Conservation (phyloP, 768 basidiomycete genomes). For the Ramaria sp. region DNA sequence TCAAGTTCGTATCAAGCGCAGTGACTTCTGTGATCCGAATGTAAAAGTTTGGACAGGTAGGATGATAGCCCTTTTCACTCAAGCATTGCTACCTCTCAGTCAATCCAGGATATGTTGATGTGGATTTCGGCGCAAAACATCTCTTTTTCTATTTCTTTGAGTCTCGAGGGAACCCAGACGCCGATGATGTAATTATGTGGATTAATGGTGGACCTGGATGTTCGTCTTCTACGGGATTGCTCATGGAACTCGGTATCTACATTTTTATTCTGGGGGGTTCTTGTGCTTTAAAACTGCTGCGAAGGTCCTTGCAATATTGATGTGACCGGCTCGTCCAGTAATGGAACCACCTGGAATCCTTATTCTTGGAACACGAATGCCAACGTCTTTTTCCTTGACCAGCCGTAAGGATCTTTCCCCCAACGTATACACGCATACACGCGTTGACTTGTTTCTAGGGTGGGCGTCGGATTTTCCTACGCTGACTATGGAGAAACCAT, state of each 20-base stretch:
- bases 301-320: constrained; percentile 59
- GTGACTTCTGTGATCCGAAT: constrained; percentile 32
- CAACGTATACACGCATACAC: not conserved
- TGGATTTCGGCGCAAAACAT: constrained; percentile 49
- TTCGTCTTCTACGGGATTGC: constrained; percentile 46
- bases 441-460: constrained; percentile 12
- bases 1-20: constrained; percentile 28
- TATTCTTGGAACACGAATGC: constrained; percentile 56
- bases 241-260: constrained; percentile 52
- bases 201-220: constrained; percentile 46
- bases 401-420: constrained; percentile 33
- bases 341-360: constrained; percentile 55
- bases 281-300: constrained; percentile 12
- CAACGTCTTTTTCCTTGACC: constrained; percentile 66
- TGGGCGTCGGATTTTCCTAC: constrained; percentile 65
- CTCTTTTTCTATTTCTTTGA: constrained; percentile 73
- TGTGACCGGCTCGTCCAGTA: constrained; percentile 21
- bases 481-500: constrained; percentile 59
- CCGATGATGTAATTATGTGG: constrained; percentile 30
- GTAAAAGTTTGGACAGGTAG: constrained; percentile 16
- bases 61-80: not conserved
- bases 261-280: not conserved
- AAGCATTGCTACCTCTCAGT: not conserved
- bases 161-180: constrained; percentile 45
- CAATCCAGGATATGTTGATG: constrained; percentile 53